Evolutionary conservation across 139 green algal species (phyloP).

Genomic region (Spirogloea muscicola): DNA sequence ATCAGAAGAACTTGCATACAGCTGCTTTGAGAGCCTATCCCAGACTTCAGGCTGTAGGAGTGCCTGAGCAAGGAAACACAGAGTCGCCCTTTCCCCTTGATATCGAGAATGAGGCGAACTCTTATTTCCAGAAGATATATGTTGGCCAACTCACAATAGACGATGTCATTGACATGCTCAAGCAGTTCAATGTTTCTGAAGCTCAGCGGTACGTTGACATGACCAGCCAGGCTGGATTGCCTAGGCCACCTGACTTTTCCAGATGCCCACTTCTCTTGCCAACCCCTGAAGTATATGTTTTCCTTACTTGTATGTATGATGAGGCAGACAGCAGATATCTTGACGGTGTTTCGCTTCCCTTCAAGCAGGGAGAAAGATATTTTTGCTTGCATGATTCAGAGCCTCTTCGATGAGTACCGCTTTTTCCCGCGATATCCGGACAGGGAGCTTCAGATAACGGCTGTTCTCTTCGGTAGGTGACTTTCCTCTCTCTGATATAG

Average conservation of each 20-base stretch:
- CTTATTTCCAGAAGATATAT: conserved; percentile 79
- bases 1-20: conserved; percentile 19
- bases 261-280: no score
- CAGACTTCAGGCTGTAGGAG: conserved; percentile 14
- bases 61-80: conserved; percentile 30
- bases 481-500: not conserved
- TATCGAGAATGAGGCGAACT: conserved; percentile 89
- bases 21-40: conserved; percentile 24
- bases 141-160: conserved; percentile 60
- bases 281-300: no score
- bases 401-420: conserved; percentile 95
- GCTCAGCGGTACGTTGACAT: conserved; percentile 35
- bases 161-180: conserved; percentile 75
- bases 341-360: no score
- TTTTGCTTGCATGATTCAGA: conserved; percentile 95
- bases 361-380: conserved; percentile 67
- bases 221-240: no score
- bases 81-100: conserved; percentile 71
- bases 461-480: conserved; percentile 52
- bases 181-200: conserved; percentile 58
- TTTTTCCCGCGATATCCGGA: conserved; percentile 92
- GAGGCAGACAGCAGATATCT: no score
- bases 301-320: no score
- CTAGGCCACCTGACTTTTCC: no score
- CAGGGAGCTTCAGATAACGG: conserved; percentile 64